Evolutionary conservation across 768 basidiomycete genomes (phyloP), one percentile per base, ranked within the genome.

Genomic region (Leccinum disarticulatum): DNA sequence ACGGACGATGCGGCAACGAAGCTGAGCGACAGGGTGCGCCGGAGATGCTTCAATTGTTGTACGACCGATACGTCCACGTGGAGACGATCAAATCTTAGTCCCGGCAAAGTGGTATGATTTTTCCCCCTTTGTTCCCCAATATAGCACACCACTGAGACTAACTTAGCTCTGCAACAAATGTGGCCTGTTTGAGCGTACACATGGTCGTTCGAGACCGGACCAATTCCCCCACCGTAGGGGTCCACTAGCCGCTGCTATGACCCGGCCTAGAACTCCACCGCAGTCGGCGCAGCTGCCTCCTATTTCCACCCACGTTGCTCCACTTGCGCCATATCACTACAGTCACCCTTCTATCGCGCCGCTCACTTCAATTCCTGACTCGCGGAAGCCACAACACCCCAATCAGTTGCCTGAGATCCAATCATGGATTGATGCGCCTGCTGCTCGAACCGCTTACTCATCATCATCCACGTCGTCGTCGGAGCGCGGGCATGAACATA

Each of bases 31-130:
- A 81, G 88, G 43, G 87, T 92, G 52, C 81, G 90, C 28, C 75
- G 90, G 38, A 77, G 89, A 51, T 92, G 90, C 73, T 91, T 88
- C 81, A 92, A 92, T 70, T 92, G 90, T 73, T 87, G 87, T 70
- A 91, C 90, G 27, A 91, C 90, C 14, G 90, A 92, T 63, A 91
- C 91, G 33, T 87, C 86, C 53, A 91, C 90, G 27, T 92, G 90
- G 90, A 75, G 90, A 36, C 75, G 90, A 60, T 86, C 84, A 15
- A 90, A 88, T 67, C 81, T 92, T 59, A 86, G 83, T 59, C 90
- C 89, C 1, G 90, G 90, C 28, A 92, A 92, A 82, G 90, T 92
- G 65, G 82, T 81, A 63, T 59, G 82, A 66, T 6, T 36, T 30
- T 30, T 58, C 31, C 43, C 19, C 35, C 47, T 3, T 41, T 2